Evolutionary conservation across 495 filamentous ascomycete species (phyloP), one percentile per base, ranked within the genome.

Genomic region (Aspergillus sclerotioniger): DNA sequence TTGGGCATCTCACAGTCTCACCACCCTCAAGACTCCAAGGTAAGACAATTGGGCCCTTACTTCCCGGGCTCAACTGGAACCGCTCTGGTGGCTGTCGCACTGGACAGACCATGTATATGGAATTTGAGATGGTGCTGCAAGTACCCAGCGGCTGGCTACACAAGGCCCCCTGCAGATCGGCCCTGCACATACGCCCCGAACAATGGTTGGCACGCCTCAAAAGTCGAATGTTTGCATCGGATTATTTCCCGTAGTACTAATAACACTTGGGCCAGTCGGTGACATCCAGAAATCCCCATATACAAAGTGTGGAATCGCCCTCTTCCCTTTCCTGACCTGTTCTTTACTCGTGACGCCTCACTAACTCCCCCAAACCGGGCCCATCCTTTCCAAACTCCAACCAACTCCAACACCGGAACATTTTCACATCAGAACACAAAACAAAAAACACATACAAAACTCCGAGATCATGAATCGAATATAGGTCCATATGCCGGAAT

Each of bases 401-500:
- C 33, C 13, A 41, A 41, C 8, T 0, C n/a, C 37, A 41, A 13
- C 37, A 15, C 37, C 37, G 12, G 13, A 6, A 13, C 37, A 41
- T 10, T 35, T 12, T n/a, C 37, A 41, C 12, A 54, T 32, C 41
- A 46, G 46, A n/a, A 58, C 43, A 29, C 47, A 47, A 15, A 21
- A 35, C 37, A 15, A 53, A 53, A 37, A 47, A 31, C n/a, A 49
- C 25, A 51, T 48, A 59, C 41, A 32, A 12, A 50, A 3, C 39
- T 43, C 32, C 44, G n/a, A 50, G 28, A 50, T 79, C 71, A 91
- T 28, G 89, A 91, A 75, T 92, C 90, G 69, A 90, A 92, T 60
- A 94, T 89, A 6, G 90, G 85, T 29, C 89, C 90, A 72, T 84
- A 92, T 4, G 89, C 87, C 12, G 87, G 82, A 25, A 90, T 71